These are phyloP conservation scores for Fusarium agapanthi DNA, from an alignment of 2,329 filamentous ascomycete species.

Conservation along the genomic window DNA sequence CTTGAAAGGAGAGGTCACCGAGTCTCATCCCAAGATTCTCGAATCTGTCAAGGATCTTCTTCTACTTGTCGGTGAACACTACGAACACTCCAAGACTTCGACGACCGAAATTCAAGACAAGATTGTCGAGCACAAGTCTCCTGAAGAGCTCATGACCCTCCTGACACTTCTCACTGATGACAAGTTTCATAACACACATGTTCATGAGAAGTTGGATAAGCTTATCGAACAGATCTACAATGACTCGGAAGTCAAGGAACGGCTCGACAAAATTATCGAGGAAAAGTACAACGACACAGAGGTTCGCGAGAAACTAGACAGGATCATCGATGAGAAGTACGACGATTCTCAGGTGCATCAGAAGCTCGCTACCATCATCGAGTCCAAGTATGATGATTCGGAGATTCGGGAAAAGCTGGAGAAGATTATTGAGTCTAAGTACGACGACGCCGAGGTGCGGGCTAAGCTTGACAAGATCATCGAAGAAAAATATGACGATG, in stretches of 20 bases:
- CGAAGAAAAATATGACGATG: conserved; percentile 44
- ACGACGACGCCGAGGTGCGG: conserved; percentile 57
- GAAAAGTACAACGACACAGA: conserved; percentile 16
- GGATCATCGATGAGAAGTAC: conserved; percentile 57
- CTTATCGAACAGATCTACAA: conserved; percentile 40
- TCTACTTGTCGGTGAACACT: conserved; percentile 83
- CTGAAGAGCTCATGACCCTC: conserved; percentile 64
- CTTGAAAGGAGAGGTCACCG: conserved; percentile 79
- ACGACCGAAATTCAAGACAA: conserved; percentile 64
- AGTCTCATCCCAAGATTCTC: conserved; percentile 89
- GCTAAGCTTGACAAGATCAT: conserved; percentile 40
- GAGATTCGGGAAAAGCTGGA: conserved; percentile 44
- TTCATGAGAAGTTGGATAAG: conserved; percentile 44
- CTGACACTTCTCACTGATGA: conserved; percentile 55
- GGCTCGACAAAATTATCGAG: conserved; percentile 34
- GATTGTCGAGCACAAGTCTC: conserved; percentile 69
- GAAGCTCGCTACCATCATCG: conserved; percentile 58
- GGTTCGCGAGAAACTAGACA: conserved; percentile 18
- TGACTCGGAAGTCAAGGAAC: conserved; percentile 43
- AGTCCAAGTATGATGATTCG: conserved; percentile 43
- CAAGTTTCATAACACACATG: conserved; percentile 54
- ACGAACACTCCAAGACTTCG: conserved; percentile 82
- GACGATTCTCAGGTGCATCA: conserved; percentile 59
- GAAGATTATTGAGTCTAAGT: conserved; percentile 59
- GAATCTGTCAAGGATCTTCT: conserved; percentile 88